Evolutionary conservation across 495 filamentous ascomycete species (phyloP), one percentile per base, ranked within the genome.

Genomic region (Hyaloscypha variabilis): DNA sequence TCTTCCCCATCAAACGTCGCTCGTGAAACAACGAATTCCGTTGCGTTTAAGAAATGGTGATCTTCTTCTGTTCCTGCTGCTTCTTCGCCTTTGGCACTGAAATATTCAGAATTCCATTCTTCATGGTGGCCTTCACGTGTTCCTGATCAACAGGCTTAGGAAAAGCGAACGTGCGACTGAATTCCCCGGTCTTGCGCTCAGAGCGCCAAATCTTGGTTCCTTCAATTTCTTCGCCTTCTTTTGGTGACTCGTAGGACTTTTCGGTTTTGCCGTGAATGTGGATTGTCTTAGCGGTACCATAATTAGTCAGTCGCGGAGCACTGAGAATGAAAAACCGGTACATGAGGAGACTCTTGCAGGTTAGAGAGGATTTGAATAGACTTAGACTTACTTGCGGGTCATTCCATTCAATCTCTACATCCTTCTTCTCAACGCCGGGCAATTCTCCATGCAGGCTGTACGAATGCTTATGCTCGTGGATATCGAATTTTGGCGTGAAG

Each of bases 361-460:
- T n/a, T n/a, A n/a, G n/a, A n/a, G n/a, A n/a, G n/a, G n/a, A n/a
- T n/a, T n/a, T n/a, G n/a, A n/a, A n/a, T n/a, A n/a, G n/a, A n/a
- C n/a, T n/a, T n/a, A n/a, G n/a, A n/a, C n/a, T n/a, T n/a, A 52
- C 49, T 19, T 90, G 83, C 2, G 83, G 77, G 73, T 96, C 93
- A 57, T 83, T 86, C 80, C 96, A 96, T 75, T 96, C 91, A 68
- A 97, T 89, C 59, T 85, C 77, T 64, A 97, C 77, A 70, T 94
- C 80, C 64, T 89, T 84, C 72, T 91, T 88, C 56, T 90, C 83
- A 51, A 92, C 80, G 42, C 93, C 93, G 0, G 93, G 91, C 0
- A 97, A 83, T 74, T 97, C 93, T 67, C 92, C 93, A 70, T 94
- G 86, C 2, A 97, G 87, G 68, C 91, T 82, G 75, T 93, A 97